Percentiles rank a stretch among this genome's conserved stretches.
These are phyloP conservation scores for Boechera retrofracta DNA, from an alignment of 345 rosid species.

Conservation along the genomic window DNA sequence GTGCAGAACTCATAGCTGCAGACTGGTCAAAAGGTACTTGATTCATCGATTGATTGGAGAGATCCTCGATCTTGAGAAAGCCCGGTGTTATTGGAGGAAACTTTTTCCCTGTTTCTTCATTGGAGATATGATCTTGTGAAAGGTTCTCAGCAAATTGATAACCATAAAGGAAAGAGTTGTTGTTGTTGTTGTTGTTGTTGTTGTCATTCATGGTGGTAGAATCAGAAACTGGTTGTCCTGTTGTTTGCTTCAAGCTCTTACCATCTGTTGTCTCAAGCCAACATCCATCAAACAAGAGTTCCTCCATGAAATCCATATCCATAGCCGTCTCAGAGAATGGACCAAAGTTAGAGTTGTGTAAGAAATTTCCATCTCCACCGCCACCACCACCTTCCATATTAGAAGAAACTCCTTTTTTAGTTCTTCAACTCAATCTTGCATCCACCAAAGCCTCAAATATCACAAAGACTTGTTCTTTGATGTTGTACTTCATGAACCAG, in stretches of 20 bases:
- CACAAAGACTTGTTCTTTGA: slow-evolving; percentile 16
- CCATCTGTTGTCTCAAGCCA: slow-evolving; percentile 77
- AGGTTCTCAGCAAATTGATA: slow-evolving; percentile 47
- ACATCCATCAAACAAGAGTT: slow-evolving; percentile 82
- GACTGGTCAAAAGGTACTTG: slow-evolving; percentile 37
- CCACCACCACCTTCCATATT: slow-evolving; percentile 44
- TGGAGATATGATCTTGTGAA: slow-evolving; percentile 47
- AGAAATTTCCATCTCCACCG: slow-evolving; percentile 45
- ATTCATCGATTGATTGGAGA: slow-evolving; percentile 28
- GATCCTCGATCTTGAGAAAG: slow-evolving; percentile 43
- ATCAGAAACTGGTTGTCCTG: slow-evolving; percentile 43
- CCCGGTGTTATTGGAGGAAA: slow-evolving; percentile 36
- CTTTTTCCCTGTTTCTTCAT: slow-evolving; percentile 44
- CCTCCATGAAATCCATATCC: slow-evolving; percentile 93
- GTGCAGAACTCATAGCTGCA: slow-evolving; percentile 43
- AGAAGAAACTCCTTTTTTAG: slow-evolving; percentile 23
- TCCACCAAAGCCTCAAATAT: slow-evolving; percentile 31
- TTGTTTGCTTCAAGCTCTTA: slow-evolving; percentile 48
- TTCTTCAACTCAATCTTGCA: slow-evolving; percentile 24
- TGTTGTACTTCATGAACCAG: slow-evolving; percentile 39
- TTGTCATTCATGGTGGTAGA: slow-evolving; percentile 49
- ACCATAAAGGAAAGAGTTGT: slow-evolving; percentile 43
- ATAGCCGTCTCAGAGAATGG: slow-evolving; percentile 57
- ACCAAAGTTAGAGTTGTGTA: slow-evolving; percentile 53
- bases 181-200: slow-evolving; percentile 39